Evolutionary conservation across 352 stramenopile species (phyloP).

Genomic region (Globisporangium uncinulatum): DNA sequence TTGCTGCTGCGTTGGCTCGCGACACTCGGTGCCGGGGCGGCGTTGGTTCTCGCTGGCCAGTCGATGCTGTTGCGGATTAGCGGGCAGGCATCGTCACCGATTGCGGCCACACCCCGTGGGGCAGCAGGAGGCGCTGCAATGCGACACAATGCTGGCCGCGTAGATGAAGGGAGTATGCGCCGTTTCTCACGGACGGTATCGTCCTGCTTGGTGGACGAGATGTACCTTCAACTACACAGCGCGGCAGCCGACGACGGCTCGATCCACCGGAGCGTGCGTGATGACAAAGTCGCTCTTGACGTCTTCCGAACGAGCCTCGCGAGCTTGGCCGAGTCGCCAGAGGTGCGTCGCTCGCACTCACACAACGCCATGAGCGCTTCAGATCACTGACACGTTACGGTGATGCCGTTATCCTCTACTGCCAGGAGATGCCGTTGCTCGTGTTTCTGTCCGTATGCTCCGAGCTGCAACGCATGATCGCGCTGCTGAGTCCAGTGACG

Average conservation of each 20-base stretch:
- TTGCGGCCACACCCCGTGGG: neutral
- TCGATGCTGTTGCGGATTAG: neutral
- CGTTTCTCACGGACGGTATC: conserved; percentile 6
- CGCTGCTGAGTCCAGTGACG: neutral
- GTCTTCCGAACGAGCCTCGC: conserved; percentile 10
- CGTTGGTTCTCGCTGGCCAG: neutral
- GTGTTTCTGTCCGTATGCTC: conserved; percentile 14
- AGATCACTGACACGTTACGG: neutral
- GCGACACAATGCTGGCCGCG: neutral
- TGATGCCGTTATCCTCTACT: neutral
- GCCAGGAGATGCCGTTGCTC: conserved; percentile 11
- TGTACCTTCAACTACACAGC: conserved; percentile 4
- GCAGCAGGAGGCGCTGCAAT: neutral
- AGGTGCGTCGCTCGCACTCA: conserved; percentile 1
- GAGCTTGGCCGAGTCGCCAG: conserved; percentile 6
- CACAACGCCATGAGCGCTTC: neutral
- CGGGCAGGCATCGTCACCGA: neutral
- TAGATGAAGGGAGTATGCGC: conserved; percentile 2
- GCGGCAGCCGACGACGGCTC: neutral
- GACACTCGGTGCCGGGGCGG: neutral
- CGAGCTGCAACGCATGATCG: conserved; percentile 9
- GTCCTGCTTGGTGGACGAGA: conserved; percentile 7
- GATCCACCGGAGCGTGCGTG: neutral
- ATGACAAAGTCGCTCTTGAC: neutral
- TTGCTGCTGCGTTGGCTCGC: conserved; percentile 6